Percentiles rank a stretch among this genome's conserved stretches.
phyloP scores from a whole-genome alignment of 2,329 filamentous ascomycete species.

The Alternaria gansuensis region DNA sequence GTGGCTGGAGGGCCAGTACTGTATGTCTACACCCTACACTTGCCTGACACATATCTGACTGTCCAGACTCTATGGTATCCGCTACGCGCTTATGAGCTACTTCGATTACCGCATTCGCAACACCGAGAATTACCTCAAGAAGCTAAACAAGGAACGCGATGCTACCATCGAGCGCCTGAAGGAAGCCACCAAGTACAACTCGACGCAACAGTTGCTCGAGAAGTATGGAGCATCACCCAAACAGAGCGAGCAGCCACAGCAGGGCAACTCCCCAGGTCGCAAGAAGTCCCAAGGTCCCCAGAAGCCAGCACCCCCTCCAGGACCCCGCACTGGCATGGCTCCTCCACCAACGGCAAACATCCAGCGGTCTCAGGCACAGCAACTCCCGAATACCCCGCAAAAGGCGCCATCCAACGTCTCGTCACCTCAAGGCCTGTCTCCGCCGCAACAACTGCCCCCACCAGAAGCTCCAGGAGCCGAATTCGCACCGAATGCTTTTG shows the following conservation, averaged over 20 bases:
- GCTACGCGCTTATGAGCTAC: conserved; percentile 71
- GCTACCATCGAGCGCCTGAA: conserved; percentile 94
- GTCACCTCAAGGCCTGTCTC: conserved; percentile 34
- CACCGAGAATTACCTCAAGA: conserved; percentile 73
- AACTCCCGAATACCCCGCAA: conserved; percentile 45
- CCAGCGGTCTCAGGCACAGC: conserved; percentile 47
- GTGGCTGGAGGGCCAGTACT: conserved; percentile 79
- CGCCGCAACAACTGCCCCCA: conserved; percentile 33
- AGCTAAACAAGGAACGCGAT: conserved; percentile 78
- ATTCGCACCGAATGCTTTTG: conserved; percentile 78
- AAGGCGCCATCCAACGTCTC: conserved; percentile 24
- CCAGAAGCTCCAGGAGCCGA: conserved; percentile 60
- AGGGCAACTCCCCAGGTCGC: conserved; percentile 36
- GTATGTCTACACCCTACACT: conserved; percentile 59
- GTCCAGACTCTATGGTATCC: conserved; percentile 78
- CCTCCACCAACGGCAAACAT: conserved; percentile 74
- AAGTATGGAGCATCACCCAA: conserved; percentile 79
- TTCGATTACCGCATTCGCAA: conserved; percentile 83
- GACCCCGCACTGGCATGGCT: conserved; percentile 62
- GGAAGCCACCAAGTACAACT: conserved; percentile 93
- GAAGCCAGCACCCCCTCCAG: conserved; percentile 41
- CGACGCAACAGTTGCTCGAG: conserved; percentile 88
- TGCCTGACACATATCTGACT: conserved; percentile 28
- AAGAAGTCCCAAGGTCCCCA: conserved; percentile 46
- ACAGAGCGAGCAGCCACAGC: conserved; percentile 51